These are phyloP conservation scores for Zymoseptoria brevis DNA, from an alignment of 2,329 filamentous ascomycete species.

Conservation along the genomic window DNA sequence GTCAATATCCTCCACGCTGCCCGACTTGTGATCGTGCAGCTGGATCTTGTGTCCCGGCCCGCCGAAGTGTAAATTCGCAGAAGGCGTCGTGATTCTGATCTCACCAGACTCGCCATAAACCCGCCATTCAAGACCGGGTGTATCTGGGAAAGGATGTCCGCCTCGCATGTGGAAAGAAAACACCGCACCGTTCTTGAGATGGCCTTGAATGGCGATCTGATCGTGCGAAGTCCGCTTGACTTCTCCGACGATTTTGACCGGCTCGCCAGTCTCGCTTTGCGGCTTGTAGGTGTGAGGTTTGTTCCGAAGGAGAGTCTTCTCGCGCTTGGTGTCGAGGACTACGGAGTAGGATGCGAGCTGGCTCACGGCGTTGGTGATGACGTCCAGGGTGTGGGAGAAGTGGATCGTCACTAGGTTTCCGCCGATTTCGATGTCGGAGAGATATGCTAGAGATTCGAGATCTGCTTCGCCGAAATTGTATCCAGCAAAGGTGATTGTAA, in stretches of 20 bases:
- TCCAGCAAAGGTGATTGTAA: background rate
- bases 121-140: constrained; percentile 3
- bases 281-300: background rate
- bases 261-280: background rate
- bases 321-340: constrained; percentile 2
- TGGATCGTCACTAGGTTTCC: constrained; percentile 4
- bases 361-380: constrained; percentile 1
- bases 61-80: constrained; percentile 2
- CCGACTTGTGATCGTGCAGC: constrained; percentile 4
- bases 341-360: background rate
- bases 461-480: constrained; percentile 2
- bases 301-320: background rate
- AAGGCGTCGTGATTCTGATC: background rate
- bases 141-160: background rate
- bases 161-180: constrained; percentile 3
- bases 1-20: background rate
- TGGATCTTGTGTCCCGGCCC: background rate
- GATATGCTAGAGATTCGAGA: background rate
- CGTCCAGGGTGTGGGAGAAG: constrained; percentile 5
- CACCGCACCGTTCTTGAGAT: constrained; percentile 1
- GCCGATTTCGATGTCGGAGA: constrained; percentile 2
- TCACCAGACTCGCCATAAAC: constrained; percentile 7
- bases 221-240: constrained; percentile 2
- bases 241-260: background rate
- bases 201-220: constrained; percentile 4